These are phyloP conservation scores for Pseudogymnoascus sp. DNA, from an alignment of 2,329 filamentous ascomycete species.

Conservation along the genomic window DNA sequence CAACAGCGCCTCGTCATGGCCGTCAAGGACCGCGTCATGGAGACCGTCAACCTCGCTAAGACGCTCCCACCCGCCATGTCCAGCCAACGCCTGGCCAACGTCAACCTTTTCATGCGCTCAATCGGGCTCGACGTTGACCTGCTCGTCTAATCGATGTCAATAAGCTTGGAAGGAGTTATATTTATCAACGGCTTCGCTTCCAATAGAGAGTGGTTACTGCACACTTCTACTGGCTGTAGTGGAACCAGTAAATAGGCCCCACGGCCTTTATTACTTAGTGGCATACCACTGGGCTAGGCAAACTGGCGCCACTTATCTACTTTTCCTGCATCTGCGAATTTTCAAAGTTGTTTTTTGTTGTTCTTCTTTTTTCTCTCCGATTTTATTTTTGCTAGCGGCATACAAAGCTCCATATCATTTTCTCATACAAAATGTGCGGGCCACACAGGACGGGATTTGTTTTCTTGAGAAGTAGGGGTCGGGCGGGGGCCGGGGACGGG, in stretches of 20 bases:
- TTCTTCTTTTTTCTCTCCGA: background rate
- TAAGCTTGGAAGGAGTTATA: background rate
- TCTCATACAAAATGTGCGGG: conserved; percentile 7
- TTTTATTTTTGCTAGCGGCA: conserved; percentile 11
- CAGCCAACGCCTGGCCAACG: conserved; percentile 75
- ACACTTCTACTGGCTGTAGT: conserved; percentile 1
- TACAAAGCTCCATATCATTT: conserved; percentile 3
- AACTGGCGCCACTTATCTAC: background rate
- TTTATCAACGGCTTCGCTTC: conserved; percentile 10
- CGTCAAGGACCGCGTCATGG: conserved; percentile 96
- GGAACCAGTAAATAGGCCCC: background rate
- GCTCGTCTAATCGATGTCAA: conserved; percentile 25
- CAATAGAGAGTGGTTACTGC: conserved; percentile 1
- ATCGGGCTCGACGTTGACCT: conserved; percentile 96
- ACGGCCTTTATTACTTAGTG: background rate
- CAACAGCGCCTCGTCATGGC: conserved; percentile 90
- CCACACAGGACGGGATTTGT: conserved; percentile 10
- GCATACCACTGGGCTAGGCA: background rate
- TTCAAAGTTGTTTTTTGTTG: background rate
- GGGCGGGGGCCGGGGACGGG: background rate
- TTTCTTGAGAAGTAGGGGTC: background rate
- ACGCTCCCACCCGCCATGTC: conserved; percentile 83
- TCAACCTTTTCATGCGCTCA: conserved; percentile 97
- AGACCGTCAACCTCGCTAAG: conserved; percentile 84
- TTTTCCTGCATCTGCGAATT: background rate